Evolutionary conservation across 345 rosid genomes (phyloP).

Genomic region (Syzygium jambos): DNA sequence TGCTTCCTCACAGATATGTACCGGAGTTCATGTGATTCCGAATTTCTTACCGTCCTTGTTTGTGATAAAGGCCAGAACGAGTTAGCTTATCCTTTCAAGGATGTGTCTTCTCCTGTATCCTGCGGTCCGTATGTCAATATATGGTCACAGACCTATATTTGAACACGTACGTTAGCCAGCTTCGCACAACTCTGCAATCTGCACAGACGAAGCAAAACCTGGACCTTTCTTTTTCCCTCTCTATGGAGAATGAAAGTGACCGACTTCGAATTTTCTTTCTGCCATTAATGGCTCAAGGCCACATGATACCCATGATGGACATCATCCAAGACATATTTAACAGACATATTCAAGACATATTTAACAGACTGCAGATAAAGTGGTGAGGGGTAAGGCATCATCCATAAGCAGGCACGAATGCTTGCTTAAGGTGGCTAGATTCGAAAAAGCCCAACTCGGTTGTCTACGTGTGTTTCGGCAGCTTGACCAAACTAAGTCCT

Average conservation of each 20-base stretch:
- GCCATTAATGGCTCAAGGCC: constrained; percentile 28
- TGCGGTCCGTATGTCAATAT: too few species aligned
- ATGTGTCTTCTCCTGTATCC: too few species aligned
- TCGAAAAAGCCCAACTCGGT: constrained; percentile 7
- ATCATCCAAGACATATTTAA: not conserved
- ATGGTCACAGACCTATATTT: too few species aligned
- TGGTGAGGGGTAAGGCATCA: constrained; percentile 6
- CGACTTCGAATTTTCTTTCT: constrained; percentile 14
- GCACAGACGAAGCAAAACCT: too few species aligned
- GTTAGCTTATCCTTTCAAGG: too few species aligned
- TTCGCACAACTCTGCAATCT: not conserved
- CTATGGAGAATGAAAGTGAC: not conserved
- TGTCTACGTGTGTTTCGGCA: constrained; percentile 13
- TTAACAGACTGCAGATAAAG: not conserved
- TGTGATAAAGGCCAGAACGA: too few species aligned
- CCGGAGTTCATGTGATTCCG: too few species aligned
- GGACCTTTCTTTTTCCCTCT: too few species aligned
- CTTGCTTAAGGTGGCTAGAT: constrained; percentile 18
- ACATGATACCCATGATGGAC: constrained; percentile 27
- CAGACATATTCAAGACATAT: too few species aligned
- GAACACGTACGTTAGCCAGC: not conserved
- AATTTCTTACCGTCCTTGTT: too few species aligned
- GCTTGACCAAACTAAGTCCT: not conserved
- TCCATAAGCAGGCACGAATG: not conserved
- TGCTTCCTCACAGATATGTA: not conserved